Percentiles rank a stretch among this genome's conserved stretches.
Evolutionary conservation across 1,139 yeast species (phyloP).

Genomic region (Zhuliangozyma blackwelliae): DNA sequence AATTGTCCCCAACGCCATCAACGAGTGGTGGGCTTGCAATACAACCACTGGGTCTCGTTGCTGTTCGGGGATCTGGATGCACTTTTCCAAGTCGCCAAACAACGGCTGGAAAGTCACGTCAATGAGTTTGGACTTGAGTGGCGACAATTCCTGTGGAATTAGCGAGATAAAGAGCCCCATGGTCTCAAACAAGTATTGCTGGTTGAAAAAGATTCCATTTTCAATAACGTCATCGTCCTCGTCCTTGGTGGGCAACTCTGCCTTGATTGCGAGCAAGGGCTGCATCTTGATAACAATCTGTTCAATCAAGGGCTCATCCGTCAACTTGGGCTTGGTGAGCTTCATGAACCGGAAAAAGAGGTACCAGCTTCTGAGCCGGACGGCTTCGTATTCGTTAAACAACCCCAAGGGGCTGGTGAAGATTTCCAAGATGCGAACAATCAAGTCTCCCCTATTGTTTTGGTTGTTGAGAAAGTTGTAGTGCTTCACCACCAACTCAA

Average conservation of each 20-base stretch:
- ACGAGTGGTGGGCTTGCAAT: constrained; percentile 77
- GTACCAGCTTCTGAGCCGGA: constrained; percentile 86
- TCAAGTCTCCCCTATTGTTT: constrained; percentile 44
- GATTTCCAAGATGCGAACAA: constrained; percentile 64
- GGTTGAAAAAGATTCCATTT: constrained; percentile 69
- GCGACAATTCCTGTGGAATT: constrained; percentile 19
- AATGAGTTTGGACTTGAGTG: constrained; percentile 45
- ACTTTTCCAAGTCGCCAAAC: constrained; percentile 66
- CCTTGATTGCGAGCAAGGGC: constrained; percentile 57
- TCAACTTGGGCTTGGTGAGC: constrained; percentile 59
- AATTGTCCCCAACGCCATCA: constrained; percentile 87
- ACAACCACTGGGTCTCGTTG: constrained; percentile 42
- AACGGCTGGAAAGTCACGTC: constrained; percentile 74
- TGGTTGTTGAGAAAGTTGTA: constrained; percentile 57
- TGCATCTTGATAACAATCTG: constrained; percentile 37
- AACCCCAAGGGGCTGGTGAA: constrained; percentile 81
- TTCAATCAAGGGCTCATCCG: constrained; percentile 25
- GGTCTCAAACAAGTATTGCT: constrained; percentile 79
- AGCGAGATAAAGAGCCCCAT: constrained; percentile 63
- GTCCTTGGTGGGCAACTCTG: constrained; percentile 48
- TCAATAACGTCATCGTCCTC: constrained; percentile 54
- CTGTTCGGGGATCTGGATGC: constrained; percentile 40
- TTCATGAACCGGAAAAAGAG: constrained; percentile 79
- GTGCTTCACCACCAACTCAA: constrained; percentile 83
- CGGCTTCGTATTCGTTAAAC: constrained; percentile 67